A percentile compares a stretch with the other conserved stretches of the same genome.
These are phyloP conservation scores for Termitomyces bulborhizus DNA, from an alignment of 768 basidiomycete genomes.

Conservation along the genomic window DNA sequence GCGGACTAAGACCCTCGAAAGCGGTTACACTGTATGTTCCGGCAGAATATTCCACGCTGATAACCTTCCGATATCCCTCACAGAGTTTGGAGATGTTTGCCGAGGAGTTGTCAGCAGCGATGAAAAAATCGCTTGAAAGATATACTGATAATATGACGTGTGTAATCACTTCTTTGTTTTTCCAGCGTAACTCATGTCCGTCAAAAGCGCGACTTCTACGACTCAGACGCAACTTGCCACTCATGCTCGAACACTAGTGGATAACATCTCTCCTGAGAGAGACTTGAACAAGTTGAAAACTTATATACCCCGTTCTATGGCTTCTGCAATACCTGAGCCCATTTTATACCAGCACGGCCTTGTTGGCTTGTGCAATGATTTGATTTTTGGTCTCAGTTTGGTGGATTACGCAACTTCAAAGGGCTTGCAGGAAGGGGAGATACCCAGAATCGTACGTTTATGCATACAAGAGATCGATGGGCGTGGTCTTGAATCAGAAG, in stretches of 20 bases:
- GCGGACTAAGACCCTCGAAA: slow-evolving; percentile 75
- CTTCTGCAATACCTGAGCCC: slow-evolving; percentile 62
- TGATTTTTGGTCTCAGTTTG: slow-evolving; percentile 85
- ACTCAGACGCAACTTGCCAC: slow-evolving; percentile 72
- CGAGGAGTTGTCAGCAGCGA: slow-evolving; percentile 56
- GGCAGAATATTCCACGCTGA: slow-evolving; percentile 13
- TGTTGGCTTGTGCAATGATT: slow-evolving; percentile 81
- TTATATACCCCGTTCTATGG: slow-evolving; percentile 55
- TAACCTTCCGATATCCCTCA: background rate
- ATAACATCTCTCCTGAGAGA: slow-evolving; percentile 62
- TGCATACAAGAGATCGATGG: slow-evolving; percentile 81
- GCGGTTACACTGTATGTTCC: slow-evolving; percentile 61
- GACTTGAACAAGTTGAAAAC: slow-evolving; percentile 57
- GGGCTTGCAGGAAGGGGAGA: slow-evolving; percentile 60
- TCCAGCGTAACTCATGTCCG: background rate
- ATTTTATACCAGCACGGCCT: slow-evolving; percentile 70
- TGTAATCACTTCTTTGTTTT: slow-evolving; percentile 16
- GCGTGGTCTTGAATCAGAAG: slow-evolving; percentile 72
- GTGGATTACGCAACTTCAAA: slow-evolving; percentile 86
- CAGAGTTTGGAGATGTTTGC: slow-evolving; percentile 81
- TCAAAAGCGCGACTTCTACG: slow-evolving; percentile 62
- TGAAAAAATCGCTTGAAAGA: slow-evolving; percentile 60
- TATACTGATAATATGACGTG: slow-evolving; percentile 82
- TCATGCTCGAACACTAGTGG: slow-evolving; percentile 55
- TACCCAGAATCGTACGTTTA: slow-evolving; percentile 75